Percentiles rank a stretch among this genome's conserved stretches.
Evolutionary conservation across 108 stramenopile genomes (phyloP).

Genomic region (Cyclostephanos tholiformis): DNA sequence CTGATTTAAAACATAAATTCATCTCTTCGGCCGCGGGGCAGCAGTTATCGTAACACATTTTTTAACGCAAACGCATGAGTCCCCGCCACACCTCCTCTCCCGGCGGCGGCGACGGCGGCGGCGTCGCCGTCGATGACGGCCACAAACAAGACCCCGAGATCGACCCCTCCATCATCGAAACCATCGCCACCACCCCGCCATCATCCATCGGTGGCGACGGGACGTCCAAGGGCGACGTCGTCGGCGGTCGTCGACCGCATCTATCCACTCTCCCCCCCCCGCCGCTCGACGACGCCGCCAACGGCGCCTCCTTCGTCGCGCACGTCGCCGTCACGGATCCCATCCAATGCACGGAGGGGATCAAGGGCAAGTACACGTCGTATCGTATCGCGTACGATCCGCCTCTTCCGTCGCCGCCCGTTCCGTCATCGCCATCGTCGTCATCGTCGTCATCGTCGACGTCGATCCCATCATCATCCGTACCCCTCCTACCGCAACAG

Average conservation of each 20-base stretch:
- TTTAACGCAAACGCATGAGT: background rate
- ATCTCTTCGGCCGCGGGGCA: too few relatives aligned
- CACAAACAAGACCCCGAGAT: background rate
- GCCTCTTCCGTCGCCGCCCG: conserved; percentile 11
- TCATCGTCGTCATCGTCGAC: background rate
- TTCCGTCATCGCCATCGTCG: background rate
- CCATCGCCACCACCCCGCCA: too few relatives aligned
- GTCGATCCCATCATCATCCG: too few relatives aligned
- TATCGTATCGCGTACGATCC: conserved; percentile 43
- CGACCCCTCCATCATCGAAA: background rate
- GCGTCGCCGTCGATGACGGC: background rate
- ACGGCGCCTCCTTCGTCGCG: background rate
- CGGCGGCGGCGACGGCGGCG: background rate
- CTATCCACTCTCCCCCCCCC: too few relatives aligned
- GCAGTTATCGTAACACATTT: background rate
- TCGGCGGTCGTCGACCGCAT: too few relatives aligned
- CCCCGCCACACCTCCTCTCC: background rate
- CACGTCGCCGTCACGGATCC: conserved; percentile 49
- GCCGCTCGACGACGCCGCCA: too few relatives aligned
- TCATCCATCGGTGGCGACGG: background rate
- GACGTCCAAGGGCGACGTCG: background rate
- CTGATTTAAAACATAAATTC: too few relatives aligned
- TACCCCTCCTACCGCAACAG: conserved; percentile 12
- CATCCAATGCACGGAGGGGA: conserved; percentile 28
- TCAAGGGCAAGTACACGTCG: conserved; percentile 41